Base-by-base conservation (phyloP, 805 yeast genomes). In the Spathaspora passalidarum region DNA sequence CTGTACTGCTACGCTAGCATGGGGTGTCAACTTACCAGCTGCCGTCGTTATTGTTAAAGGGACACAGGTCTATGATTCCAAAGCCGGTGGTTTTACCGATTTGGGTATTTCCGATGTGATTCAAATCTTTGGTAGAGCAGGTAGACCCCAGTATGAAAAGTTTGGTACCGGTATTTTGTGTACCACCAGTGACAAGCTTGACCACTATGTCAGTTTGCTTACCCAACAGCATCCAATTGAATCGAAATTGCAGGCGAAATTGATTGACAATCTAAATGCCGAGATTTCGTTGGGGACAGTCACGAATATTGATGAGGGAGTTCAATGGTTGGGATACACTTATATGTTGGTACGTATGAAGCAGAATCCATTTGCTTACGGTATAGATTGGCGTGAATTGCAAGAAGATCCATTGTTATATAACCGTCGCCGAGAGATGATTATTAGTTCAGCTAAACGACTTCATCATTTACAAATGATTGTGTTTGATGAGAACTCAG, bases 21-120 rank as follows among this genome's bases (percentile, higher is more conserved):
- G 99, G 99, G 99, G 99, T 78, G 98, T 94, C 16, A 94, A 94
- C 60, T 72, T 94, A 48, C 99, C 99, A 1, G 99, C 99, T 5
- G 97, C 97, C 1, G 96, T 90, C 35, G 99, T 94, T 17, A 88
- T 94, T 51, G 82, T 94, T 25, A 94, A 94, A 58, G 99, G 99
- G 0, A 94, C 99, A 0, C 96, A 92, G 59, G 90, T 94, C 0
- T 94, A 94, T 60, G 96, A 94, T 61, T 78, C 98, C 0, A 88
- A 91, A 61, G 86, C 85, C 44, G 99, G 99, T 76, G 99, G 99
- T 0, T 88, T 83, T 59, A 80, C 85, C 2, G 99, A 94, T 60
- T 71, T 95, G 34, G 98, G 98, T 1, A 92, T 94, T 14, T 86
- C 97, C 0, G 99, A 94, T 68, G 96, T 94, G 34, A 86, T 95